Base-by-base conservation (phyloP, 1,284 basidiomycete genomes). In the Mycosarcoma maydis region DNA sequence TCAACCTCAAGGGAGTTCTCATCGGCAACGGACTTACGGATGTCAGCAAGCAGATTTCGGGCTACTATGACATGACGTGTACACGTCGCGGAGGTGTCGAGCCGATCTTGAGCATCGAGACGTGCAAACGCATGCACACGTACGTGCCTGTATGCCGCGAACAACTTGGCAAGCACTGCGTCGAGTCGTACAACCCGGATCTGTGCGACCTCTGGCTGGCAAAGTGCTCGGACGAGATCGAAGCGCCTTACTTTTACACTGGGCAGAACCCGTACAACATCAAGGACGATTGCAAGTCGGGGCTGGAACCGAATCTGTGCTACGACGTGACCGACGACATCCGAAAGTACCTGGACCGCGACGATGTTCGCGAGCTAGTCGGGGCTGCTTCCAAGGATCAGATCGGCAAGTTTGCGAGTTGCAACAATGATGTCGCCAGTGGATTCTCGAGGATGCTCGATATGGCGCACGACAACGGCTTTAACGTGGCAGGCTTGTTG, bases 1-100 rank as follows among this genome's bases (percentile, higher is more conserved):
- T 94, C 73, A 93, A 94, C 77, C 84, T 94, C 6, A 86, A 87
- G 43, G 90, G 89, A 16, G 84, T 91, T 30, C 87, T 93, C 84
- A 92, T 94, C 47, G 92, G 92, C 85, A 84, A 83, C 62, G 85
- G 85, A 7, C 77, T 85, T 32, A 86, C 85, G 0, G 84, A 85
- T 50, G 48, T 61, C 16, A 45, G 47, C 22, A 57, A 64, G 43
- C 75, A 76, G 54, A 60, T 64, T 22, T 50, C 58, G 23, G 57
- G 54, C 17, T 74, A 76, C 50, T 78, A 64, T 38, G 75, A 78
- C 53, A 71, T 77, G 62, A 66, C 70, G 13, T 78, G 76, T 71
- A 76, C 74, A 1, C 51, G 52, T 22, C 49, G 60, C 20, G 73
- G 64, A 11, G 66, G 65, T 5, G 65, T 58, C 13, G 58, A 56